A percentile compares a stretch with the other conserved stretches of the same genome.
Conservation (phyloP, 2,329 filamentous ascomycete species). For the Diaporthe ilicicola region DNA sequence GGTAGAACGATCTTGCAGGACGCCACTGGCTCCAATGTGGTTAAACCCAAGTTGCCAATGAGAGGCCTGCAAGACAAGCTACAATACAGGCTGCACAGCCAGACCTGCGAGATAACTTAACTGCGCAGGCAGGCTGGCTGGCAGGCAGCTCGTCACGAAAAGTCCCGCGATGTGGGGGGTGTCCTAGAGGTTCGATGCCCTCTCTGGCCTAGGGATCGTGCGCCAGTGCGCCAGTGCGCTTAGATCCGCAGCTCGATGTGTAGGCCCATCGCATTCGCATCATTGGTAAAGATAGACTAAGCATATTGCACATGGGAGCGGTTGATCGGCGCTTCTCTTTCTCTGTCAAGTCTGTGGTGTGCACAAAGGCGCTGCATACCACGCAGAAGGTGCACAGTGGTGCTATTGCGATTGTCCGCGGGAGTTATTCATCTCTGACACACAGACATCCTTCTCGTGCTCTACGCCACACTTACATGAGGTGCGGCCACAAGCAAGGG, state of each 20-base stretch:
- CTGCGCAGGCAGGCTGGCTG: neutral
- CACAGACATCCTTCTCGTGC: no score
- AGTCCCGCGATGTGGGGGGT: neutral
- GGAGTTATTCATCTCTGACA: no score
- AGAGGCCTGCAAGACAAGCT: neutral
- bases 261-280: neutral
- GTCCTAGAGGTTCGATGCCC: neutral
- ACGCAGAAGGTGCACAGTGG: neutral
- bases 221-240: neutral
- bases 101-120: no score
- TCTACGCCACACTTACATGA: no score
- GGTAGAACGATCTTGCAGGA: constrained; percentile 4
- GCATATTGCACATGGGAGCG: neutral
- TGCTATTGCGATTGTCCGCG: constrained; percentile 7
- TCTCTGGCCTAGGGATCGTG: neutral
- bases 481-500: no score
- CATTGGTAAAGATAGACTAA: neutral
- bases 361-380: no score
- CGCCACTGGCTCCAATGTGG: constrained; percentile 16
- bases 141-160: neutral
- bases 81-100: no score
- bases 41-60: neutral
- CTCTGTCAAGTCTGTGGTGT: neutral
- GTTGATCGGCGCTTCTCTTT: neutral
- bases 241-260: neutral